These are phyloP conservation scores for Peronosclerospora sorghi DNA, from an alignment of 352 stramenopile species.

Conservation along the genomic window DNA sequence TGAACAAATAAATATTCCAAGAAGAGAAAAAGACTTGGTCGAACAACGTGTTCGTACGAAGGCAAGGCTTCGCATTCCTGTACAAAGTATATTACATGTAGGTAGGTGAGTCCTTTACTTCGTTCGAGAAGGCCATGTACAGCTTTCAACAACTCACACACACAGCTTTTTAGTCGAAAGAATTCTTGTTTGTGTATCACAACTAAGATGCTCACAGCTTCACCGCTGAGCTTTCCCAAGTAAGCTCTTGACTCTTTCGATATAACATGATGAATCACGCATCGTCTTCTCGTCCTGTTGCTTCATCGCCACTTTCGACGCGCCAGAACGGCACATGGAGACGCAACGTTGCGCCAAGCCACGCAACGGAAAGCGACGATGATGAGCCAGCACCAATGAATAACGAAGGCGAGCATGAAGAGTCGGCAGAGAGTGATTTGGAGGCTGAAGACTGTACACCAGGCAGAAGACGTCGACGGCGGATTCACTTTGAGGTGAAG, in stretches of 20 bases:
- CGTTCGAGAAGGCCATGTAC: no score
- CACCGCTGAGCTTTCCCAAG: slow-evolving; percentile 2
- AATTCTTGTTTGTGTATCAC: no score
- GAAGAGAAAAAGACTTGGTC: no score
- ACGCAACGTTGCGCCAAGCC: not conserved
- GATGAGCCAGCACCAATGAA: slow-evolving; percentile 2
- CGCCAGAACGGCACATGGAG: not conserved
- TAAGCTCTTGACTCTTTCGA: not conserved
- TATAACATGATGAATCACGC: slow-evolving; percentile 13
- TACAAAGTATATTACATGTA: no score
- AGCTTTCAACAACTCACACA: no score
- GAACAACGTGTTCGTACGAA: no score
- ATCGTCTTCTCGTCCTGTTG: not conserved
- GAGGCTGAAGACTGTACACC: slow-evolving; percentile 1
- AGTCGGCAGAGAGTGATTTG: slow-evolving; percentile 1
- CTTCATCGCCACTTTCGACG: not conserved
- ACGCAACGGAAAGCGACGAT: slow-evolving; percentile 11
- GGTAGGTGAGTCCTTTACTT: no score
- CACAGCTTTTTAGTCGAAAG: no score
- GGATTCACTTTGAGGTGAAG: slow-evolving; percentile 44
- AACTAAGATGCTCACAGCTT: slow-evolving; percentile 15
- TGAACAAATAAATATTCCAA: no score
- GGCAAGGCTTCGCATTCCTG: no score
- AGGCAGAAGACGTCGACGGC: slow-evolving; percentile 9
- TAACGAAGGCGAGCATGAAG: slow-evolving; percentile 4